Percentiles rank a stretch among this genome's conserved stretches.
Evolutionary conservation across 371 early-diverging fungal species (phyloP).

Genomic region (Actinomortierella wolfii): DNA sequence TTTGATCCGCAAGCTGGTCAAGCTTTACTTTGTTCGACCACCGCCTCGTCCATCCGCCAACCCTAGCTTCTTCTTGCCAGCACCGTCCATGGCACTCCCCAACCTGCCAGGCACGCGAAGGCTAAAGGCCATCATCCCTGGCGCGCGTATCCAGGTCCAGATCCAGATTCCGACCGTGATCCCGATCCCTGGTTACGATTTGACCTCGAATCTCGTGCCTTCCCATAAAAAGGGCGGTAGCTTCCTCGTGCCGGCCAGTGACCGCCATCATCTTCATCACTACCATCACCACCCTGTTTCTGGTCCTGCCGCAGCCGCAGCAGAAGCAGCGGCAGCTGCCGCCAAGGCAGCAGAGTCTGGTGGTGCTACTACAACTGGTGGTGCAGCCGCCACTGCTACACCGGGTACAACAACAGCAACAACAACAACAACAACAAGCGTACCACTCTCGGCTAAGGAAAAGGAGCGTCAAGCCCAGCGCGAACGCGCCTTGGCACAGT

Average conservation of each 20-base stretch:
- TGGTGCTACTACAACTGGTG: not conserved
- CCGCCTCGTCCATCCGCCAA: slow-evolving; percentile 14
- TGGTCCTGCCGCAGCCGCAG: not conserved
- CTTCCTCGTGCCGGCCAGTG: slow-evolving; percentile 14
- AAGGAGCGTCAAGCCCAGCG: not conserved
- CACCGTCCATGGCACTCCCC: slow-evolving; percentile 22
- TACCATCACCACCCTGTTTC: not conserved
- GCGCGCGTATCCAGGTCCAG: slow-evolving; percentile 37
- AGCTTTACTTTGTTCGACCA: slow-evolving; percentile 31
- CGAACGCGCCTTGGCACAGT: slow-evolving; percentile 1
- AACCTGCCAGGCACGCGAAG: slow-evolving; percentile 21
- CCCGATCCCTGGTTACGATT: slow-evolving; percentile 26
- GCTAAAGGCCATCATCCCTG: slow-evolving; percentile 31
- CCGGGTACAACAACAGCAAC: not conserved
- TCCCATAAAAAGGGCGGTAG: slow-evolving; percentile 17
- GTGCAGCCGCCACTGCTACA: slow-evolving; percentile 1
- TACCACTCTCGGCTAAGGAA: not conserved
- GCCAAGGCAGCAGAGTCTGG: not conserved
- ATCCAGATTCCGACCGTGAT: slow-evolving; percentile 33
- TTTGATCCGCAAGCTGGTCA: slow-evolving; percentile 26
- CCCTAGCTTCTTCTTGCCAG: slow-evolving; percentile 12
- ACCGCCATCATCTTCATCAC: not conserved
- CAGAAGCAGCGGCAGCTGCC: slow-evolving; percentile 2
- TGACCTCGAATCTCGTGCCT: slow-evolving; percentile 24
- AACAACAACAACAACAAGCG: not conserved